Percentiles rank a stretch among this genome's conserved stretches.
These are phyloP conservation scores for Podila clonocystis DNA, from an alignment of 192 early-diverging fungal genomes.

Conservation along the genomic window DNA sequence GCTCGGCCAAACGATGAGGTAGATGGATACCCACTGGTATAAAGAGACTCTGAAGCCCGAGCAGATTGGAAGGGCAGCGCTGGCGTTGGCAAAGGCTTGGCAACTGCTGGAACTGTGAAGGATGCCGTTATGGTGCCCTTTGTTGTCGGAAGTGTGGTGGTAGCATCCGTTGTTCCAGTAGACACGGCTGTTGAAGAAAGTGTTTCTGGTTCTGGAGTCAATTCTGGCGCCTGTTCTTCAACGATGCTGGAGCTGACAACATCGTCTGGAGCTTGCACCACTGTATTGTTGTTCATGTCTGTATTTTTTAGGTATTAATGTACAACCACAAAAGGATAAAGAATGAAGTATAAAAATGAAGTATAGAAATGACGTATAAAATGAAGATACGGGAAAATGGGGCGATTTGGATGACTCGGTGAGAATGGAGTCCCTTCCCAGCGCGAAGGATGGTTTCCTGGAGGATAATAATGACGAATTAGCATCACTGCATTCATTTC, in stretches of 20 bases:
- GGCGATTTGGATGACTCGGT: too few species aligned
- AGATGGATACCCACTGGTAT: constrained; percentile 21
- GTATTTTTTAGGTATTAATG: background rate
- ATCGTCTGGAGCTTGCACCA: background rate
- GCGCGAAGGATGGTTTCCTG: too few species aligned
- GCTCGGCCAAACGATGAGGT: constrained; percentile 21
- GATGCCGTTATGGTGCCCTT: constrained; percentile 32
- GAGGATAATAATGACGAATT: too few species aligned
- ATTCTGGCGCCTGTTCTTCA: background rate
- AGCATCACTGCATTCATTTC: too few species aligned
- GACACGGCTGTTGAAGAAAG: background rate
- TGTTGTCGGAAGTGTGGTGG: background rate
- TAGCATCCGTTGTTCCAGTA: background rate
- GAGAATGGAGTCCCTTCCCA: too few species aligned
- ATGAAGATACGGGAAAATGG: background rate
- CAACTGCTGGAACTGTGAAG: constrained; percentile 43
- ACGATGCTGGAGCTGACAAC: background rate
- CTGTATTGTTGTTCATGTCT: background rate
- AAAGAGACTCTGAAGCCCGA: constrained; percentile 46
- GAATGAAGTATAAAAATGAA: background rate
- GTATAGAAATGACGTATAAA: too few species aligned
- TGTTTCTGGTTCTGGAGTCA: background rate
- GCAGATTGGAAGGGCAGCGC: constrained; percentile 47
- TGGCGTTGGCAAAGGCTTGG: constrained; percentile 41
- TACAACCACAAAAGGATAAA: background rate